Conservation (phyloP, 805 yeast species). For the Helenozyma rhizophorensis region DNA sequence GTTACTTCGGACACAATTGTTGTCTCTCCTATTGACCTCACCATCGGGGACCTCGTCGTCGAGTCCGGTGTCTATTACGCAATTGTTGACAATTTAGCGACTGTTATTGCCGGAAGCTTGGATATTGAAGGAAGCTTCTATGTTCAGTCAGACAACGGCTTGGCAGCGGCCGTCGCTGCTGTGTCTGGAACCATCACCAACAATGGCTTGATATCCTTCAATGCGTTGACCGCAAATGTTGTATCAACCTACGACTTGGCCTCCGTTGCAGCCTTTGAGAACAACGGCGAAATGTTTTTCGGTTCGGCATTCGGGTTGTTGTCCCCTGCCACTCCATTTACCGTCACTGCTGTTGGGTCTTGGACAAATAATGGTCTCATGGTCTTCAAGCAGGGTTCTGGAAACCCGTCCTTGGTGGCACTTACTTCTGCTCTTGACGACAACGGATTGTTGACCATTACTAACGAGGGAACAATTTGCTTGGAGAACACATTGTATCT, state of each 20-base stretch:
- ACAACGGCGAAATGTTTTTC: constrained; percentile 22
- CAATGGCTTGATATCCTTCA: constrained; percentile 20
- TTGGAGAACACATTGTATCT: constrained; percentile 17
- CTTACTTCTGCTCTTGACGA: neutral
- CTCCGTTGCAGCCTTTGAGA: constrained; percentile 12
- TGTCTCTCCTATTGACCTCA: neutral
- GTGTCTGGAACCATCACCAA: constrained; percentile 3
- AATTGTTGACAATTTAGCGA: constrained; percentile 5
- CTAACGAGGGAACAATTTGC: constrained; percentile 26
- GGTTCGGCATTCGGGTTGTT: constrained; percentile 11
- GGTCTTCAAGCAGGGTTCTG: constrained; percentile 2
- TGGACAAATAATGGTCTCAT: constrained; percentile 8
- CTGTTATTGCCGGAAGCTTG: constrained; percentile 2
- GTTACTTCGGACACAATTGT: constrained; percentile 1
- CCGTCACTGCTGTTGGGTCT: neutral
- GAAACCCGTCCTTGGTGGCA: neutral
- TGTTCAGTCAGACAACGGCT: constrained; percentile 3
- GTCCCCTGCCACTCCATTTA: constrained; percentile 8
- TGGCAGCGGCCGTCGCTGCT: constrained; percentile 1
- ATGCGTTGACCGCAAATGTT: constrained; percentile 15
- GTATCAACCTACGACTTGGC: constrained; percentile 17
- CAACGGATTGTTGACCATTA: constrained; percentile 9
- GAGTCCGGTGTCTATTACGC: constrained; percentile 5
- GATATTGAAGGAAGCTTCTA: constrained; percentile 7
- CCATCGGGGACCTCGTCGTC: constrained; percentile 2